Base-by-base conservation (phyloP, 2,329 filamentous ascomycete species). In the Fusarium clavum region DNA sequence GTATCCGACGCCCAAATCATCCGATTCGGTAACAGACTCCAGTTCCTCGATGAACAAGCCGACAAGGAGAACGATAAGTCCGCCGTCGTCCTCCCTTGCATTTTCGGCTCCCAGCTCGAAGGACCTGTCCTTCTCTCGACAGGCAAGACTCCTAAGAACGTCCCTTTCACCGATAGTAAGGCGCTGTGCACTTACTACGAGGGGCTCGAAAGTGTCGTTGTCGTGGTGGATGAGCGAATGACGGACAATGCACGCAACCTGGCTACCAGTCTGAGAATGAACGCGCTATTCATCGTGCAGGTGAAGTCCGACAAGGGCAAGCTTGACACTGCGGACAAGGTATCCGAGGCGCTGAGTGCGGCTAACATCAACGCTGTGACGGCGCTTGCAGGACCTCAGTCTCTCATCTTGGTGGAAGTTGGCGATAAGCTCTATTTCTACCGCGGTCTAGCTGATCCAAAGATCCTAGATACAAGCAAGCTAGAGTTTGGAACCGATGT, bases 161-260 rank as follows among this genome's bases (percentile, higher is more conserved):
- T 66, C 5, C 61, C 63, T 0, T 66, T 66, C 2, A 25, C 9
- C 0, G 47, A 66, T 3, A 22, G 20, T 0, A 61, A 49, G 38
- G 1, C 63, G 1, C 11, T 66, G 1, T 49, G 61, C 5, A 8
- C 43, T 16, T 66, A 66, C 7, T 66, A 66, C 2, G 25, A 66
- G 0, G 25, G 41, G 1, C 11, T 66, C 0, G 63, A 66, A 3
- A 61, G 25, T 6, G n/a, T 66, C 8, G 30, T 16, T 0, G 61
- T 66, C 2, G 25, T 66, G 0, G 61, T 66, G 0, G 55, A 66
- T 9, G 61, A 66, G 9, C 30, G 38, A 6, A 66, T 66, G 61
- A 66, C 63, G 0, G 63, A 66, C 2, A 66, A 66, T 30, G 61
- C 63, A 9, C 61, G 63, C 14, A 66, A 66, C 11, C 7, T 66